A percentile compares a stretch with the other conserved stretches of the same genome.
phyloP scores from a whole-genome alignment of 176 grass and related monocot species.

The Rhynchospora pubera region DNA sequence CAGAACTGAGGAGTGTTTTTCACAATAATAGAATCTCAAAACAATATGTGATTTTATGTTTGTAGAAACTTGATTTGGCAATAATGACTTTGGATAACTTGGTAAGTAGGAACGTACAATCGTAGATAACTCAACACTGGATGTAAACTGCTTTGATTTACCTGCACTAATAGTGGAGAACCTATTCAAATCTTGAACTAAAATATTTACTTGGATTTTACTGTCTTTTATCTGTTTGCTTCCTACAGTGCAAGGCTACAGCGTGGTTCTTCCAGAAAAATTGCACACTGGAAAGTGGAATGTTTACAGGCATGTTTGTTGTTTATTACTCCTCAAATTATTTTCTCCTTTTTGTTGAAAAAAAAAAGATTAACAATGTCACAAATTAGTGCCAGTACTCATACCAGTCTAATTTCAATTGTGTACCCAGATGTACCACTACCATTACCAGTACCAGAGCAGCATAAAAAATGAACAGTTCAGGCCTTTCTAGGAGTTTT shows the following conservation, averaged over 20 bases:
- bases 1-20: background rate
- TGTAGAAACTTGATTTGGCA: background rate
- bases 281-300: slow-evolving; percentile 96
- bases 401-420: background rate
- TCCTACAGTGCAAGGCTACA: slow-evolving; percentile 79
- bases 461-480: background rate
- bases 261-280: slow-evolving; percentile 81
- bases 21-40: background rate
- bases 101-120: background rate
- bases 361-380: background rate
- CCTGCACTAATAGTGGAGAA: background rate
- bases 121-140: background rate
- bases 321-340: background rate
- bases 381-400: background rate
- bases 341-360: background rate
- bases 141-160: background rate
- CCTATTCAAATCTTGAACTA: background rate
- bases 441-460: background rate
- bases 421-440: background rate
- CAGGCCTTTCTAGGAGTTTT: background rate
- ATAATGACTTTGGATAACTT: background rate
- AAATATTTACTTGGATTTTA: background rate
- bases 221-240: background rate
- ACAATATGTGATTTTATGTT: background rate
- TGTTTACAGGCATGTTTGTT: slow-evolving; percentile 64